Evolutionary conservation across 257 asterid species (phyloP), one percentile per base, ranked within the genome.

Genomic region (Euphrasia confusa): DNA sequence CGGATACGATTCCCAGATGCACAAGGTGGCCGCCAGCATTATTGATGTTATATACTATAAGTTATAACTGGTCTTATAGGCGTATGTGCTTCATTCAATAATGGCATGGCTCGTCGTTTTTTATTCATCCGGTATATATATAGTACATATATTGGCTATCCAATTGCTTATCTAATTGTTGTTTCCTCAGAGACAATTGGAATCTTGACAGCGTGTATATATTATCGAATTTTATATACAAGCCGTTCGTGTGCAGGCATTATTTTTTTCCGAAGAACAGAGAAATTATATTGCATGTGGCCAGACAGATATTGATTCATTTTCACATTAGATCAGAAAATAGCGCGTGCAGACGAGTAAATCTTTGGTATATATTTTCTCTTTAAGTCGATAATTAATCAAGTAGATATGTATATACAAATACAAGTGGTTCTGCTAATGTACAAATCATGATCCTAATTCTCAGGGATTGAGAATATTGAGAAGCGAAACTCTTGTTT

Each of bases 401-500:
- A 45, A 45, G 52, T 45, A 45, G 1, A 45, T 13, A 45, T 7
- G n/a, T n/a, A 7, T 35, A 35, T 35, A 35, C 40, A 35, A 35
- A 35, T 35, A 35, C 40, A 35, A 35, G 40, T 35, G 8, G 7
- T 35, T 35, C 8, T 45, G 13, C 52, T 45, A n/a, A 45, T 45
- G 52, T 45, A 11, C 52, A 45, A 13, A 13, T 12, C 7, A 56
- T 6, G 9, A 58, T 21, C 14, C 37, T 49, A 24, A 30, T n/a
- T 10, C 1, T 64, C 52, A 63, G 54, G 63, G 69, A 28, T 32
- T 75, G 39, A 75, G 60, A 40, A 66, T 67, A 57, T 70, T 77
- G 47, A 67, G 79, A 44, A 73, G 62, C 44, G 48, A 77, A 7
- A 67, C 79, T 63, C 75, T 57, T 17, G 77, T 54, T 70, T 57